Base-by-base conservation (phyloP, 2,329 filamentous ascomycete species). In the Dothiorella sarmentorum region DNA sequence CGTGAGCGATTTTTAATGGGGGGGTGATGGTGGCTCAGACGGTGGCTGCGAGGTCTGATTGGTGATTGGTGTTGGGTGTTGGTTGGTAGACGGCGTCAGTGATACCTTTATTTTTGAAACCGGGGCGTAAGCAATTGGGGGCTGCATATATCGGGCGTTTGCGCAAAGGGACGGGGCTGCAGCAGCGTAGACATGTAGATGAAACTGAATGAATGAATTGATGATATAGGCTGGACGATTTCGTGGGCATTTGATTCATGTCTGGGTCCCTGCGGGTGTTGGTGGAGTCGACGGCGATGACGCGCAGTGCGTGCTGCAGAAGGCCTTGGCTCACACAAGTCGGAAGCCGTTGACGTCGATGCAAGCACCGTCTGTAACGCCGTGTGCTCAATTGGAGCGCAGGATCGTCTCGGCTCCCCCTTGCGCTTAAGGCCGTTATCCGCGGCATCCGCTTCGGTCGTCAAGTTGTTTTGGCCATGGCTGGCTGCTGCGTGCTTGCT, bases 251-350 rank as follows among this genome's bases (percentile, higher is more conserved):
- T n/a, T n/a, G n/a, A n/a, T n/a, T n/a, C n/a, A n/a, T n/a, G n/a
- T n/a, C n/a, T n/a, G n/a, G n/a, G n/a, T n/a, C n/a, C n/a, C n/a
- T 47, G 43, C 26, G 26, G 26, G 43, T 49, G 44, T 7, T 37
- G 31, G 47, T 52, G 47, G 47, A 51, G 47, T 37, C 33, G 49
- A 53, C 40, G 15, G 52, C 49, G 22, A 56, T 56, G 52, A 56
- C 52, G 52, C 29, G 38, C 52, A 56, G 52, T 24, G 31, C 45
- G 52, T 24, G 31, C 45, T 37, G 45, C 45, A 51, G 45, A 22
- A 26, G 13, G n/a, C 17, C 24, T 22, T 42, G 49, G 49, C 35
- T 53, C 49, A 40, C 22, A 37, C 47, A 31, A 33, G 35, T 38
- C 49, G 29, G 49, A 26, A 18, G 49, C 24, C 35, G 49, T 53